Percentiles rank a stretch among this genome's conserved stretches.
These are phyloP conservation scores for Diaporthe sp. DNA, from an alignment of 2,329 filamentous ascomycete species.

Conservation along the genomic window DNA sequence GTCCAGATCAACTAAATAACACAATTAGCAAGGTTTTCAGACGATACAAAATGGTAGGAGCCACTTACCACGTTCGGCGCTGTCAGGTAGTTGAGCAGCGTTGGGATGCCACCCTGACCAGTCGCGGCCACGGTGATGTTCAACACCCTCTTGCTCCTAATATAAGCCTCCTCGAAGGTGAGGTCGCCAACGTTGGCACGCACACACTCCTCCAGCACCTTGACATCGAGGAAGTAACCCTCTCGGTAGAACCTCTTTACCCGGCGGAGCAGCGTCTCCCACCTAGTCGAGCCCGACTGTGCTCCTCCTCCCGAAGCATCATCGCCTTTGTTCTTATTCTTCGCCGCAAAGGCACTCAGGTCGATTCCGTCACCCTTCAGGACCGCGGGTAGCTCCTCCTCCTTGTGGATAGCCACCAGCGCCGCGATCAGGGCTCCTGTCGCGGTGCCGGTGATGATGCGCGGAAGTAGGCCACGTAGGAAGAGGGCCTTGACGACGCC, in stretches of 20 bases:
- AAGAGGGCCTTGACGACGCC: slow-evolving; percentile 92
- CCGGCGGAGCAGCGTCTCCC: slow-evolving; percentile 75
- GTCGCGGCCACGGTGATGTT: slow-evolving; percentile 92
- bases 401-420: slow-evolving; percentile 86
- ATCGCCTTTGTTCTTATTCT: slow-evolving; percentile 44
- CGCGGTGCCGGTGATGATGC: slow-evolving; percentile 91
- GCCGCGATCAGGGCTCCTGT: slow-evolving; percentile 92
- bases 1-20: slow-evolving; percentile 79
- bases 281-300: slow-evolving; percentile 57
- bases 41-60: neutral
- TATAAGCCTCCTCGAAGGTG: slow-evolving; percentile 94
- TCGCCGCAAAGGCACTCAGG: slow-evolving; percentile 78
- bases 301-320: slow-evolving; percentile 46
- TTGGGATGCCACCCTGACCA: slow-evolving; percentile 81
- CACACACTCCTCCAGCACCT: slow-evolving; percentile 86
- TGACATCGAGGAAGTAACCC: slow-evolving; percentile 87
- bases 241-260: slow-evolving; percentile 77
- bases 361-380: slow-evolving; percentile 86
- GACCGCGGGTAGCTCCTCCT: slow-evolving; percentile 84
- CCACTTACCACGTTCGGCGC: slow-evolving; percentile 87
- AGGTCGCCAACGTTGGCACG: slow-evolving; percentile 87
- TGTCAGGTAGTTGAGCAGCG: slow-evolving; percentile 90
- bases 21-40: neutral
- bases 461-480: slow-evolving; percentile 82
- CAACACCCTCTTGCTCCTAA: slow-evolving; percentile 84